Conservation (phyloP, 2,329 filamentous ascomycete genomes). For the Epichloe gansuensis region DNA sequence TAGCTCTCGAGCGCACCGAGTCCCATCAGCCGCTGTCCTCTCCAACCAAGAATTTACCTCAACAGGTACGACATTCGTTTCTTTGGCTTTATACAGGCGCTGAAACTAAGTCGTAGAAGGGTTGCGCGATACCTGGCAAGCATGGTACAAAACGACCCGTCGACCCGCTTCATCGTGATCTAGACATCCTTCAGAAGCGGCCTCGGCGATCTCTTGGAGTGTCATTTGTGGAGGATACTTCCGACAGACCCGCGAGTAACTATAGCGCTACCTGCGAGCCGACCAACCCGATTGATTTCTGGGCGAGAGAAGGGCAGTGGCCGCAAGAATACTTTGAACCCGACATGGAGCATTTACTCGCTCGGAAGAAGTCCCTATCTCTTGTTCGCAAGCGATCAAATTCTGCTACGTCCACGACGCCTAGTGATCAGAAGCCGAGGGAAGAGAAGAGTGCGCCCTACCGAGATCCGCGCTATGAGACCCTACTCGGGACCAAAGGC, state of each 20-base stretch:
- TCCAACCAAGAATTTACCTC: background rate
- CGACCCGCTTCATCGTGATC: background rate
- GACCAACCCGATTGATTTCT: constrained; percentile 3
- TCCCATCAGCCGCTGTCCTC: background rate
- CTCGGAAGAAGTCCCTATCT: no score
- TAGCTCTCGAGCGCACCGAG: background rate
- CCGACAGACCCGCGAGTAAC: background rate
- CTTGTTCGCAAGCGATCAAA: no score
- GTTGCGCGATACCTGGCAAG: background rate
- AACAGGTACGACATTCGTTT: background rate
- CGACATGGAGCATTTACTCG: no score
- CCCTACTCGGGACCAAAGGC: no score
- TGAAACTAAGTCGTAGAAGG: background rate
- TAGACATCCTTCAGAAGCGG: constrained; percentile 1
- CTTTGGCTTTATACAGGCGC: background rate
- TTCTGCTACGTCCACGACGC: no score
- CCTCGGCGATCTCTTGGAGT: constrained; percentile 1
- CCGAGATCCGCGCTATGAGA: no score
- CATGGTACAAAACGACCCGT: background rate
- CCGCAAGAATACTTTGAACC: background rate
- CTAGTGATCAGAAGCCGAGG: no score
- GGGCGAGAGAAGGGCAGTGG: constrained; percentile 7
- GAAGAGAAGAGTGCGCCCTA: no score
- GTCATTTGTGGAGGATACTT: background rate
- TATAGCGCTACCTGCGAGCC: background rate